These are phyloP conservation scores for Phaeodactylum tricornutum DNA, from an alignment of 108 stramenopile genomes.

Conservation along the genomic window DNA sequence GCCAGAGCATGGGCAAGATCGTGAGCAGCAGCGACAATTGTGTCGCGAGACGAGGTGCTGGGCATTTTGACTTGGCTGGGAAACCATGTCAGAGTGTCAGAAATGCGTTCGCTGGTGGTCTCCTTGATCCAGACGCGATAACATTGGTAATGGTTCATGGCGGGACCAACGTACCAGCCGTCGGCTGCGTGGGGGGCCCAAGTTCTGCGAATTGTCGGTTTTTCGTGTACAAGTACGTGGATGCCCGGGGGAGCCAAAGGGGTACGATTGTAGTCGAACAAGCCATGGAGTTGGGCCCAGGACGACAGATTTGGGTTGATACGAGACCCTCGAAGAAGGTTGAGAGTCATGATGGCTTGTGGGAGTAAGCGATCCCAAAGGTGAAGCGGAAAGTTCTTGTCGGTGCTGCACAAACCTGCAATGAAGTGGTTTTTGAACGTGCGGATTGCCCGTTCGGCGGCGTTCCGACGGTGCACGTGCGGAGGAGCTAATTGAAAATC, in stretches of 20 bases:
- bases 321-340: conserved; percentile 22
- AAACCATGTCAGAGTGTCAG: conserved; percentile 26
- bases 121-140: conserved; percentile 13
- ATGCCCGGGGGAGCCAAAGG: conserved; percentile 36
- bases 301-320: conserved; percentile 9
- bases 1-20: no score
- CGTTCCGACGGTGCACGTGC: conserved; percentile 10
- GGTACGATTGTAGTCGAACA: conserved; percentile 23
- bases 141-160: conserved; percentile 34
- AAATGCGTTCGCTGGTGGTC: conserved; percentile 10
- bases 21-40: no score
- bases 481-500: conserved; percentile 24
- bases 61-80: conserved; percentile 15
- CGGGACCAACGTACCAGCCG: conserved; percentile 40
- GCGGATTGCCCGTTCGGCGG: conserved; percentile 23
- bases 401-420: conserved; percentile 17
- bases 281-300: background rate
- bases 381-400: conserved; percentile 20
- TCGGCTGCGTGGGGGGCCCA: conserved; percentile 21
- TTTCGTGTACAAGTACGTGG: conserved; percentile 15
- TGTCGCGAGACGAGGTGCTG: no score
- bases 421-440: conserved; percentile 19
- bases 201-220: conserved; percentile 6
- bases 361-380: conserved; percentile 22
- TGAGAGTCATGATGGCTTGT: conserved; percentile 28